Base-by-base conservation (phyloP, 1,284 basidiomycete species). In the Ceratobasidium sp. region DNA sequence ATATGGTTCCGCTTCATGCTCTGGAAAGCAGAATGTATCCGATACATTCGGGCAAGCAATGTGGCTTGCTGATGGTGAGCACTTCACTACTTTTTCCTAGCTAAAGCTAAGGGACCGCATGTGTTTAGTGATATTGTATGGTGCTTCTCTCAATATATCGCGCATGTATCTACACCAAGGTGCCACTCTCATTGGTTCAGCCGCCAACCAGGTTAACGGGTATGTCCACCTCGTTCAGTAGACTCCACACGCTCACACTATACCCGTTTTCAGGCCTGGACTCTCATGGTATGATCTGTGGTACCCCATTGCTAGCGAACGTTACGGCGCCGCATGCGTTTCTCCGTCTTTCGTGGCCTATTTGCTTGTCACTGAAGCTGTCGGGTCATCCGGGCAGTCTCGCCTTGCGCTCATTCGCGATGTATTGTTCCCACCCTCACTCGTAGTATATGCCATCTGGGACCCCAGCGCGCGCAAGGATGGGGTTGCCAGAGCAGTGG, bases 31-130 rank as follows among this genome's bases (percentile, higher is more conserved):
- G 73, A 85, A 85, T 64, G 85, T 86, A 15, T 84, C 85, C 5
- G 82, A 86, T 79, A 85, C 85, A 1, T 86, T 84, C 77, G 85
- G 84, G n/a, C 85, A 85, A 75, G 85, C 85, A 0, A 81, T 86
- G 10, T 86, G 85, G 85, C 80, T 84, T 2, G 83, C 84, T 1
- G 84, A 84, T 68, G 84, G 84, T 85, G 66, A 44, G 83, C 80
- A 7, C 3, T 51, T 12, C 10, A 2, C n/a, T 63, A 0, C 23
- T 1, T 20, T 18, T 53, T 40, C 4, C 44, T 77, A n/a, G 28
- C 1, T 0, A 33, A n/a, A 26, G 13, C 76, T 63, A 53, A 26
- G 58, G 82, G 81, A n/a, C 85, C 85, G 28, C 51, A 42, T 46
- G 20, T 51, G 13, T 33, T 4, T 39, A 86, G 85, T 85, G 9